Conservation (phyloP, 2,329 filamentous ascomycete genomes). For the Dactylonectria macrodidyma region DNA sequence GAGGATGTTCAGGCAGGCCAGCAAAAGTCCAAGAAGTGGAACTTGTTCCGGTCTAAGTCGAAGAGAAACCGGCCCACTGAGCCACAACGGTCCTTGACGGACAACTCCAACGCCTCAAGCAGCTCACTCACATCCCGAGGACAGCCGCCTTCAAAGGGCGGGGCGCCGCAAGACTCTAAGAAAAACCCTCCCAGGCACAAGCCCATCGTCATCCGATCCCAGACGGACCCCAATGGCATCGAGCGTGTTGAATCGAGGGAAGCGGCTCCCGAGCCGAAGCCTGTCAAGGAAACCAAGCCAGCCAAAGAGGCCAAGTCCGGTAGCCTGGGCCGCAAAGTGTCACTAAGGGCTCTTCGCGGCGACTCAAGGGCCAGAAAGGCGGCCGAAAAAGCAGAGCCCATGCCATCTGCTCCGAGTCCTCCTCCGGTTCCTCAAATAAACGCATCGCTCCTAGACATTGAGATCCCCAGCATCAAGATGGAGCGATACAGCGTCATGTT, state of each 20-base stretch:
- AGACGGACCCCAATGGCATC: constrained; percentile 57
- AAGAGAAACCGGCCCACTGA: constrained; percentile 47
- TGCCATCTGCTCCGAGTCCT: constrained; percentile 34
- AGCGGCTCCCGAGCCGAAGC: constrained; percentile 15
- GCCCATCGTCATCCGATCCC: constrained; percentile 60
- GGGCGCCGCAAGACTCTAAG: constrained; percentile 31
- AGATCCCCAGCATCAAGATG: constrained; percentile 85
- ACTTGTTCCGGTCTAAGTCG: constrained; percentile 66
- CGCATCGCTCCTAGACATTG: constrained; percentile 73
- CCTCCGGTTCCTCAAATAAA: constrained; percentile 40
- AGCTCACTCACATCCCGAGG: constrained; percentile 36
- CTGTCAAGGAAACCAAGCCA: constrained; percentile 20
- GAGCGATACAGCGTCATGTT: constrained; percentile 98
- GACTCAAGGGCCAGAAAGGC: constrained; percentile 40
- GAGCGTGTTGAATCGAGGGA: constrained; percentile 27
- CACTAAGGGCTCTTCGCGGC: constrained; percentile 44
- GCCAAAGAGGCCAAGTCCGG: constrained; percentile 41
- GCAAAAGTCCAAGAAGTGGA: constrained; percentile 69
- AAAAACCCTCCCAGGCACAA: constrained; percentile 55
- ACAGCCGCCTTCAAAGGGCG: constrained; percentile 20
- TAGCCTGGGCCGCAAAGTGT: constrained; percentile 46
- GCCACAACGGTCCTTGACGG: constrained; percentile 44
- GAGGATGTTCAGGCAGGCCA: constrained; percentile 52
- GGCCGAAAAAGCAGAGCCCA: constrained; percentile 33
- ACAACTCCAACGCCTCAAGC: constrained; percentile 42